Percentiles rank a stretch among this genome's conserved stretches.
These are phyloP conservation scores for Ustilago sp. DNA, from an alignment of 1,284 basidiomycete species.

Conservation along the genomic window DNA sequence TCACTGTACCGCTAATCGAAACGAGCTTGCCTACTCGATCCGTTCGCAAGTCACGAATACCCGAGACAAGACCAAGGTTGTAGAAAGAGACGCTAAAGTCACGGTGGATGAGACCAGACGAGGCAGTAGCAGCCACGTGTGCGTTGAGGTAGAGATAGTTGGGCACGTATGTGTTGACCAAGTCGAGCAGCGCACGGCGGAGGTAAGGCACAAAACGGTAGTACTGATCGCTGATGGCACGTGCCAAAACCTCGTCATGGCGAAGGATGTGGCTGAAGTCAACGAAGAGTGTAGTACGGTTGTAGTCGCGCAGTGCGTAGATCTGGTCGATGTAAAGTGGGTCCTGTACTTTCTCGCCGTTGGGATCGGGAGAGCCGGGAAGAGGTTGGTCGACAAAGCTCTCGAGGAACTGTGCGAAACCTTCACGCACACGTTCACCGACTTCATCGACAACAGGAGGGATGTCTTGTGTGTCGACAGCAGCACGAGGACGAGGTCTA, in stretches of 20 bases:
- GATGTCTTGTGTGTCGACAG: conserved; percentile 72
- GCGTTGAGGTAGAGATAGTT: conserved; percentile 91
- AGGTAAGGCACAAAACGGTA: conserved; percentile 90
- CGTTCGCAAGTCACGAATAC: conserved; percentile 86
- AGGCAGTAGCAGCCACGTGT: conserved; percentile 72
- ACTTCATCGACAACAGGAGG: conserved; percentile 90
- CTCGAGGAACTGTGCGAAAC: conserved; percentile 89
- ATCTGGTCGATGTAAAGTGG: conserved; percentile 90
- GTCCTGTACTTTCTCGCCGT: conserved; percentile 69
- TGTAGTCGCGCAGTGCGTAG: conserved; percentile 89
- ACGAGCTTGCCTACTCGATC: conserved; percentile 65
- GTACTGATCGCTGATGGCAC: conserved; percentile 92
- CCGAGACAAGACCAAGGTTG: conserved; percentile 90
- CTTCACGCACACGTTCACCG: conserved; percentile 89
- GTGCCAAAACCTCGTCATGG: conserved; percentile 89
- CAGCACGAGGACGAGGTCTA: conserved; percentile 44
- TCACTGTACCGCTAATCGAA: conserved; percentile 75
- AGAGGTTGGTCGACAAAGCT: conserved; percentile 81
- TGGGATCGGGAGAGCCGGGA: conserved; percentile 72
- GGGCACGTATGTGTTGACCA: conserved; percentile 88
- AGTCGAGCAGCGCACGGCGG: conserved; percentile 86
- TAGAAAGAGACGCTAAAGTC: conserved; percentile 97
- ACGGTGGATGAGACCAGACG: conserved; percentile 86
- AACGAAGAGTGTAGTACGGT: conserved; percentile 94
- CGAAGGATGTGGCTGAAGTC: conserved; percentile 91